Base-by-base conservation (phyloP, 1,284 basidiomycete species). In the Rhodotorula mucilaginosa region DNA sequence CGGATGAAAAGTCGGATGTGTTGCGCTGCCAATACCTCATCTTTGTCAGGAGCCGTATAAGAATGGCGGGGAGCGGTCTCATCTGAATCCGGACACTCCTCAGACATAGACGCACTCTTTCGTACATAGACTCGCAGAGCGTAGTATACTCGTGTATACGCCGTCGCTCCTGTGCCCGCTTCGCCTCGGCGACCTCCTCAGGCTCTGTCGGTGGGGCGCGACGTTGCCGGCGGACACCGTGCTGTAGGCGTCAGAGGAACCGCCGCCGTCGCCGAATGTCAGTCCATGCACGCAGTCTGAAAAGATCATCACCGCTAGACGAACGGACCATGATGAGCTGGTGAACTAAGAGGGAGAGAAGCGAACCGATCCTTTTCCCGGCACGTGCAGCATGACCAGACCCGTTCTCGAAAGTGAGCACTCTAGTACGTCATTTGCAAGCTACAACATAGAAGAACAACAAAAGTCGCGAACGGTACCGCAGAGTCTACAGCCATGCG, bases 101-200 rank as follows among this genome's bases (percentile, higher is more conserved):
- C 83, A 81, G 8, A 8, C 57, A 34, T 34, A 46, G 21, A 21
- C 87, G 72, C 78, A 92, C 93, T 80, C 86, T 87, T 3, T 83
- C 79, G 51, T 94, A 82, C 19, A 93, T 84, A 49, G 87, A 84
- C 34, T 87, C 83, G 47, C 88, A 85, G 21, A 95, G 80, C n/a
- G 84, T 82, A 16, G 88, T 85, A 81, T 92, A 95, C 63, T 90
- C 87, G 64, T 87, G 83, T 75, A 96, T 88, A 82, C 90, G 90
- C 46, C 86, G 83, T 73, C 84, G 85, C 79, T 96, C 93, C 76
- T 87, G 87, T 23, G 70, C 68, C 18, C 62, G 64, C 21, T 61
- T 59, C 48, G 68, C 65, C 29, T 61, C 61, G 16, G 51, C 70
- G 31, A 69, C 66, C 15, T 84, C 70, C 13, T 59, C 72, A 26